Evolutionary conservation across 192 early-diverging fungal species (phyloP), one percentile per base, ranked within the genome.

Genomic region (Coemansia sp.): DNA sequence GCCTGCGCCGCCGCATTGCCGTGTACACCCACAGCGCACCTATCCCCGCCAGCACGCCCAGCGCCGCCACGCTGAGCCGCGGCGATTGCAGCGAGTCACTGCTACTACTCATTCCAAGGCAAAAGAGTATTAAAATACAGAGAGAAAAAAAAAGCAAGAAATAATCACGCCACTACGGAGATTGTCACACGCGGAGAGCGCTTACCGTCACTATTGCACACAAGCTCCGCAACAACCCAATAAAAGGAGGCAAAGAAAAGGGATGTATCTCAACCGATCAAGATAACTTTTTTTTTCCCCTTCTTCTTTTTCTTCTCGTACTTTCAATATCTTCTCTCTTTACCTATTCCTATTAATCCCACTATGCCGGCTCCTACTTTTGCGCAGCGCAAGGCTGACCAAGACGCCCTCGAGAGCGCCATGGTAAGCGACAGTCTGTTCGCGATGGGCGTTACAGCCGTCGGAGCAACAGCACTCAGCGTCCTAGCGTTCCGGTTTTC

Each of bases 11-110:
- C 24, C 60, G 40, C 3, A 62, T 45, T 6, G 70, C 74, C 14
- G 74, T 62, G 46, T 82, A 82, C 17, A 82, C 65, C 79, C 73
- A 76, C 17, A 76, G 59, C 32, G 63, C 79, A 1, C 74, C 73
- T 6, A 82, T 36, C n/a, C 73, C 79, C 0, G 67, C 79, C 19
- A 82, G 47, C 46, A 82, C 39, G 0, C 79, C 73, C n/a, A 82
- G 59, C 14, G 64, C 57, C 3, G 63, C 56, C 40, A 82, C 66
- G 67, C 79, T 82, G 12, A 76, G 63, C n/a, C 74, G 62, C 29
- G 74, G 73, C 54, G 67, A 67, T 17, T 51, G 35, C 11, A 14
- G 37, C 11, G 57, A 56, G 36, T 71, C 47, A 14, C 47, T 51
- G 43, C 31, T 17, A 39, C 49, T 59, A 59, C 37, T 14, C 19